A percentile compares a stretch with the other conserved stretches of the same genome.
These are phyloP conservation scores for Boeremia lycopersici DNA, from an alignment of 2,329 filamentous ascomycete genomes.

Conservation along the genomic window DNA sequence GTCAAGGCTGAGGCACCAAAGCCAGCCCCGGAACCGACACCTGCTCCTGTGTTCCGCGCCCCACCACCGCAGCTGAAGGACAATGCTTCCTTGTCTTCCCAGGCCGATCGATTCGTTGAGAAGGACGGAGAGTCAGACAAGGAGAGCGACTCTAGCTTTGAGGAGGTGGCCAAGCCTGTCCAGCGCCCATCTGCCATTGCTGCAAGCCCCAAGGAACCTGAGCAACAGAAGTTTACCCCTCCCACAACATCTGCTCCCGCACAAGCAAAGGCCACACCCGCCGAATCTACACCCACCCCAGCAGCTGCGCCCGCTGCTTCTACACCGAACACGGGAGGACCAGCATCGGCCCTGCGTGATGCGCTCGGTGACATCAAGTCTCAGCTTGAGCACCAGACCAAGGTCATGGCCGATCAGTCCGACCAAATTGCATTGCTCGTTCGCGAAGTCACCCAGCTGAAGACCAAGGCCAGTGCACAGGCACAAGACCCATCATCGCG, in stretches of 20 bases:
- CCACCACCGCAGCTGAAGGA: slow-evolving; percentile 76
- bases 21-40: slow-evolving; percentile 56
- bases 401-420: slow-evolving; percentile 77
- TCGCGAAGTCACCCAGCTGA: slow-evolving; percentile 67
- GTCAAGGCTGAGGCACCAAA: slow-evolving; percentile 60
- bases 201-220: slow-evolving; percentile 47
- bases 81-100: slow-evolving; percentile 82
- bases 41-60: slow-evolving; percentile 55
- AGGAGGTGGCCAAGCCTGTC: slow-evolving; percentile 78
- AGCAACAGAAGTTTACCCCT: slow-evolving; percentile 54
- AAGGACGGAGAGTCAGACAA: slow-evolving; percentile 66
- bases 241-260: slow-evolving; percentile 41
- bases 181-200: slow-evolving; percentile 60
- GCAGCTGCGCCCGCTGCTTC: slow-evolving; percentile 47
- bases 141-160: slow-evolving; percentile 80
- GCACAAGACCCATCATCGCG: slow-evolving; percentile 35
- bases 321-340: slow-evolving; percentile 49
- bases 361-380: slow-evolving; percentile 78
- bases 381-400: slow-evolving; percentile 76
- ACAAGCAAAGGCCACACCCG: slow-evolving; percentile 43
- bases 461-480: slow-evolving; percentile 69
- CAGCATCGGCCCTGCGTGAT: slow-evolving; percentile 63
- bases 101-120: slow-evolving; percentile 87
- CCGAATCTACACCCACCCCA: slow-evolving; percentile 47
- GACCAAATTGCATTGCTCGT: slow-evolving; percentile 74